Evolutionary conservation across 2,329 filamentous ascomycete species (phyloP), one percentile per base, ranked within the genome.

Genomic region (Fusarium paranaense): DNA sequence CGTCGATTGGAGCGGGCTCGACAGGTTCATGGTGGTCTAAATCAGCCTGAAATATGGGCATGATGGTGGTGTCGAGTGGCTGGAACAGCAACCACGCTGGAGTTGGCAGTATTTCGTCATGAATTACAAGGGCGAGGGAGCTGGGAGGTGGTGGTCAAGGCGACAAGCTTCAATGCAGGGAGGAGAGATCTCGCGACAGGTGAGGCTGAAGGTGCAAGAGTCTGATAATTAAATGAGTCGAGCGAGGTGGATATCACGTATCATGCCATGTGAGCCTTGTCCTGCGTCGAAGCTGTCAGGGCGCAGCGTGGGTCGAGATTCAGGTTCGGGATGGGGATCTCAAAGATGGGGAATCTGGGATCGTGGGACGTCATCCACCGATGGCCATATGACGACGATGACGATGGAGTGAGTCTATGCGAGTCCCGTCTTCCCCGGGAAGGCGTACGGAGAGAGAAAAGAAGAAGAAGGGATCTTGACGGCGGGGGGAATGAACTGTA

Each of bases 31-130:
- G 79, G 72, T 82, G 82, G 59, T 85, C 84, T 76, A 87, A 78
- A 75, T 89, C 85, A 78, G 87, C 85, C 75, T 88, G 87, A 76
- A 89, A 90, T 79, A 90, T 90, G 73, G 89, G 89, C 90, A 91
- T 91, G 69, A 70, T 76, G 70, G 60, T 58, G 64, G 62, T 65
- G 57, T 72, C 71, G 65, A 70, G 69, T 59, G 65, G 78, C 71
- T 74, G 77, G 80, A 79, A 80, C 80, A 81, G 80, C 82, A 83
- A 80, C 81, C 71, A 70, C 70, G 45, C 72, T 73, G 69, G 58
- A 58, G 56, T 22, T 65, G 68, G 59, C 54, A 56, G 50, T 38
- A 40, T 54, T 64, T 59, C 67, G 61, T 77, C 77, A 78, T 78
- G 70, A 75, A 78, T 73, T 32, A 59, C 54, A 20, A 66, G 57